Evolutionary conservation across 352 stramenopile genomes (phyloP).

Genomic region (Thalassiosira allenii): DNA sequence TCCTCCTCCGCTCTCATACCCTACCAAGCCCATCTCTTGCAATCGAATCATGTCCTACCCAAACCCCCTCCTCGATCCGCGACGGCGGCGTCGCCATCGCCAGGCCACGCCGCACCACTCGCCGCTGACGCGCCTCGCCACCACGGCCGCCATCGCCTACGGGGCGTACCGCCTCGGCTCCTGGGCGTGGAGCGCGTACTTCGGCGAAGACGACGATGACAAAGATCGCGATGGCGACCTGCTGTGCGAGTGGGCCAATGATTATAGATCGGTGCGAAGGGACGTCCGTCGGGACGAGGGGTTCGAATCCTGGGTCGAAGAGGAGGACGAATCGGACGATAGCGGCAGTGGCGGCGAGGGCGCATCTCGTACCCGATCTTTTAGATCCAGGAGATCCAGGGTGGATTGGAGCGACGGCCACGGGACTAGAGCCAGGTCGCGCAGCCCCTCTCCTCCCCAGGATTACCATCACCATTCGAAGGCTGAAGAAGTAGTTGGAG

Average conservation of each 20-base stretch:
- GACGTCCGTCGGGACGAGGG: no score
- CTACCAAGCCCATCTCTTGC: no score
- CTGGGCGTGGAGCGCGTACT: slow-evolving; percentile 41
- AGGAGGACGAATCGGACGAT: slow-evolving; percentile 8
- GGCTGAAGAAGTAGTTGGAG: not conserved
- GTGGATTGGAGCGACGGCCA: slow-evolving; percentile 25
- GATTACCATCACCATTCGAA: slow-evolving; percentile 11
- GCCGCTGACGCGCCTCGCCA: slow-evolving; percentile 1
- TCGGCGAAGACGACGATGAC: slow-evolving; percentile 5
- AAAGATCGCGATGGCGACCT: slow-evolving; percentile 1
- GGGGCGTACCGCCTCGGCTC: slow-evolving; percentile 44
- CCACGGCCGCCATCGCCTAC: slow-evolving; percentile 38
- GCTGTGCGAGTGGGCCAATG: no score
- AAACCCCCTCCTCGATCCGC: no score
- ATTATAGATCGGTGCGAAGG: no score
- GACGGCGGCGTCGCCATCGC: no score
- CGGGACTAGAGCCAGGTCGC: slow-evolving; percentile 9
- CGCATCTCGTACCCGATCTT: slow-evolving; percentile 1
- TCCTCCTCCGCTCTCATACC: no score
- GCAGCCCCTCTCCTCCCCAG: slow-evolving; percentile 27
- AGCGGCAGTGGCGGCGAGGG: not conserved
- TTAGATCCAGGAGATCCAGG: slow-evolving; percentile 19
- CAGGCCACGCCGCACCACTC: no score
- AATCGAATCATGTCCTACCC: no score
- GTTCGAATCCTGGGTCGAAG: slow-evolving; percentile 6